A percentile compares a stretch with the other conserved stretches of the same genome.
These are phyloP conservation scores for Ustilago nuda DNA, from an alignment of 1,284 basidiomycete species.

Conservation along the genomic window DNA sequence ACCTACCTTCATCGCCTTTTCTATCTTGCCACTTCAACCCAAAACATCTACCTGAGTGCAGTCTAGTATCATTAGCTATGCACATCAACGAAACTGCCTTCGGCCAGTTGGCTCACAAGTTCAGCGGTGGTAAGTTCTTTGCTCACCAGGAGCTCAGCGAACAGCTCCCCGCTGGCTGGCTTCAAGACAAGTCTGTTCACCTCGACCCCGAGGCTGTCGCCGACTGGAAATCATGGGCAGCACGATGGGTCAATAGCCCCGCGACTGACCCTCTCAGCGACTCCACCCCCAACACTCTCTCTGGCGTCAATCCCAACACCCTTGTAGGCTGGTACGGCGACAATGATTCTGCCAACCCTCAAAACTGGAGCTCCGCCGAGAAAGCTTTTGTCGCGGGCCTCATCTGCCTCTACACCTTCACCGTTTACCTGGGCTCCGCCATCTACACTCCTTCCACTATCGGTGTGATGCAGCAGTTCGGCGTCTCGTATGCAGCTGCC, in stretches of 20 bases:
- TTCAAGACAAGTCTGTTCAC: neutral
- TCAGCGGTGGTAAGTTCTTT: slow-evolving; percentile 7
- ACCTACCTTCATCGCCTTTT: neutral
- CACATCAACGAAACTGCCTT: slow-evolving; percentile 13
- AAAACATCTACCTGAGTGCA: neutral
- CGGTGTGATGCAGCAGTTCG: slow-evolving; percentile 26
- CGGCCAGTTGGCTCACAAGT: slow-evolving; percentile 2
- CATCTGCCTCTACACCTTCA: slow-evolving; percentile 69
- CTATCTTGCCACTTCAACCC: neutral
- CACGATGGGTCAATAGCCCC: neutral
- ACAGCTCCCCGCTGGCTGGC: neutral
- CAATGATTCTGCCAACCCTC: slow-evolving; percentile 56
- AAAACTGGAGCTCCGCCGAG: slow-evolving; percentile 54
- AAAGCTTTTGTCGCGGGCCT: slow-evolving; percentile 54
- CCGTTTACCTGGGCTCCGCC: slow-evolving; percentile 74
- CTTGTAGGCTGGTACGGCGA: slow-evolving; percentile 70
- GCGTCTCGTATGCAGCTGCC: slow-evolving; percentile 70
- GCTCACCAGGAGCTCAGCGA: slow-evolving; percentile 13
- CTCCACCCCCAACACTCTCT: neutral
- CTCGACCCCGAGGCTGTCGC: neutral
- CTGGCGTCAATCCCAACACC: slow-evolving; percentile 34
- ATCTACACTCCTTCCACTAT: slow-evolving; percentile 23
- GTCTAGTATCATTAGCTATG: neutral
- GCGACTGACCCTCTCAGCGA: no score
- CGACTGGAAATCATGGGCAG: neutral